Base-by-base conservation (phyloP, 805 yeast species). In the Wickerhamomyces sydowiorum region DNA sequence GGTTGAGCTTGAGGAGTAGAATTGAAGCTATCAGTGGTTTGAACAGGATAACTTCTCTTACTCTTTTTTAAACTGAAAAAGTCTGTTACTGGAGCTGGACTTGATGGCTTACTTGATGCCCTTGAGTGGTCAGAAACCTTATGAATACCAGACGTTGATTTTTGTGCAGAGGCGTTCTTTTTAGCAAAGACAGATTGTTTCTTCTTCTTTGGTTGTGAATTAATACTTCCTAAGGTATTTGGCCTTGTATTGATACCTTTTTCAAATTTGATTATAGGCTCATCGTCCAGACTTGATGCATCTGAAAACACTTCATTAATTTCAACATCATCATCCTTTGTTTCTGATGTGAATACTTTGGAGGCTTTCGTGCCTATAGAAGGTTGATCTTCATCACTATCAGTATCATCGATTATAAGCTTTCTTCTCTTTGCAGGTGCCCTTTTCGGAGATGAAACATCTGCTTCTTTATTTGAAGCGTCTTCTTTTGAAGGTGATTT, bases 61-160 rank as follows among this genome's bases (percentile, higher is more conserved):
- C 38, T 28, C 14, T 41, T 41, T n/a, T 41, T 41, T 27, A 41
- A 24, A n/a, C 17, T 13, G 14, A 39, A 28, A 19, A 41, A 22
- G 14, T 21, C 30, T 13, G 30, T 6, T 13, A 4, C 7, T 15
- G 20, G 12, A 5, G 12, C 32, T 12, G 31, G 23, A 19, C 27
- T 36, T 27, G 22, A 17, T 12, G 35, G 7, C 18, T 13, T 36
- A 14, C 12, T 22, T 21, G 34, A 9, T 17, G 14, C 21, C 21
- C 17, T 31, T 19, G 19, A 5, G 22, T 23, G 17, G 10, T 23
- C 15, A 4, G 9, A 7, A 9, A 17, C 22, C 14, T 17, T 17
- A 5, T 22, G 12, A 12, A 12, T 25, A 17, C 4, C 7, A 17
- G 14, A 20, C 17, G 18, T 14, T 28, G 14, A n/a, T 5, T 17